phyloP scores from a whole-genome alignment of 345 rosid species.

The Geranium rotundifolium region DNA sequence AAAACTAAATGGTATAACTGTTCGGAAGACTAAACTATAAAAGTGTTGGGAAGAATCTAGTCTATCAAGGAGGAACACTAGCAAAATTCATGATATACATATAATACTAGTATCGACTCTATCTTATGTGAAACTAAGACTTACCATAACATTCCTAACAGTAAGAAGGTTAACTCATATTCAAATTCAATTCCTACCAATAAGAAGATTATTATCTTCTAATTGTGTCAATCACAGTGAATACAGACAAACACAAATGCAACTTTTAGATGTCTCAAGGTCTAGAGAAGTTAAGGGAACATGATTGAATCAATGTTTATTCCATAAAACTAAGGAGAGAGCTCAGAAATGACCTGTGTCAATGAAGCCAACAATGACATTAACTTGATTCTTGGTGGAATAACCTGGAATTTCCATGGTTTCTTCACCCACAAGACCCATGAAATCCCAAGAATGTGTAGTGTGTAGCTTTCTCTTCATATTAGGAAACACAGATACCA shows the following conservation, averaged over 20 bases:
- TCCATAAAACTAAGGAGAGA: no score
- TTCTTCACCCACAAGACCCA: conserved; percentile 37
- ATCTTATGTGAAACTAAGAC: neutral
- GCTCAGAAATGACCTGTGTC: conserved; percentile 29
- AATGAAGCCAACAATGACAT: conserved; percentile 36
- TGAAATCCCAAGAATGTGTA: conserved; percentile 54
- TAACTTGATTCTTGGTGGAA: conserved; percentile 40
- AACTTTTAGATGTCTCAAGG: neutral
- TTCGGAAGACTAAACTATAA: no score
- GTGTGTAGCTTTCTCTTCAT: conserved; percentile 38
- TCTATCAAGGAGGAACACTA: no score
- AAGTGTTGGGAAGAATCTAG: no score
- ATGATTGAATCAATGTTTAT: no score
- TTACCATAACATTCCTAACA: no score
- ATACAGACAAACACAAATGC: neutral
- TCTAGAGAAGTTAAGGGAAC: neutral
- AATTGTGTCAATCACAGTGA: neutral
- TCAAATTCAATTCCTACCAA: no score
- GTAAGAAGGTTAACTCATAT: no score
- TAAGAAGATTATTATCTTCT: no score
- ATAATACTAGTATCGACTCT: neutral
- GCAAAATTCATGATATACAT: neutral
- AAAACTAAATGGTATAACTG: neutral
- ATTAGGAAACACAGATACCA: conserved; percentile 46
- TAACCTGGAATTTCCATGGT: conserved; percentile 41